These are phyloP conservation scores for Heimioporus retisporus DNA, from an alignment of 1,284 basidiomycete species.

Conservation along the genomic window DNA sequence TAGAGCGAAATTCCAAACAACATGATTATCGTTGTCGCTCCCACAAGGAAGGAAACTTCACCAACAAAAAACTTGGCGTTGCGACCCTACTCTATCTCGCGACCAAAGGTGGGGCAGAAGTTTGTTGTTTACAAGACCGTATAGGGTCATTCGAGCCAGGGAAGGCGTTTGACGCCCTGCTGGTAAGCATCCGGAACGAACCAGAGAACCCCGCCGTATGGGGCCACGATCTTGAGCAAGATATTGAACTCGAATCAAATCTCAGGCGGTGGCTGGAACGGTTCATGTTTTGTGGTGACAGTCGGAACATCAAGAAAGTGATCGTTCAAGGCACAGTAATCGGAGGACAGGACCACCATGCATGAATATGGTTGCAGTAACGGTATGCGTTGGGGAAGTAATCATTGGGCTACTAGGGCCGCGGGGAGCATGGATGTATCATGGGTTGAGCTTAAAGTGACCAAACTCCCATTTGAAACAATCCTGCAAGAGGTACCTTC, in stretches of 20 bases:
- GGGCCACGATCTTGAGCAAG: constrained; percentile 48
- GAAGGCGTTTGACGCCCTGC: constrained; percentile 93
- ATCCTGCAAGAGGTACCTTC: constrained; percentile 55
- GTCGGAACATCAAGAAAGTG: constrained; percentile 88
- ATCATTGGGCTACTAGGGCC: constrained; percentile 6
- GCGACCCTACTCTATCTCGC: constrained; percentile 91
- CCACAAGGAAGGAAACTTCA: constrained; percentile 52
- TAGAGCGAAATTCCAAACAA: constrained; percentile 6
- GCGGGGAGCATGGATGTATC: not conserved
- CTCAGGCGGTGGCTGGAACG: constrained; percentile 70
- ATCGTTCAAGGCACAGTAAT: constrained; percentile 88
- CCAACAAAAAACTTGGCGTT: constrained; percentile 74
- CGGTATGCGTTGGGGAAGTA: constrained; percentile 10
- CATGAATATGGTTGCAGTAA: constrained; percentile 22
- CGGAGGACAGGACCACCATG: constrained; percentile 66
- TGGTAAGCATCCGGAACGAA: constrained; percentile 65
- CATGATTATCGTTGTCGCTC: constrained; percentile 7
- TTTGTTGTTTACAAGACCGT: constrained; percentile 77
- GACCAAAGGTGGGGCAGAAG: constrained; percentile 91
- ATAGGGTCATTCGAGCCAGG: constrained; percentile 87
- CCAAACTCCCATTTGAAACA: constrained; percentile 83
- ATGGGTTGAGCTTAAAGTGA: constrained; percentile 49
- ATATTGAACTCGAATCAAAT: constrained; percentile 31
- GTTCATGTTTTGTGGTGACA: constrained; percentile 89
- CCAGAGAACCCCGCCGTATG: constrained; percentile 73